These are phyloP conservation scores for Teratosphaeriaceae sp. DNA, from an alignment of 2,329 filamentous ascomycete species.

Conservation along the genomic window DNA sequence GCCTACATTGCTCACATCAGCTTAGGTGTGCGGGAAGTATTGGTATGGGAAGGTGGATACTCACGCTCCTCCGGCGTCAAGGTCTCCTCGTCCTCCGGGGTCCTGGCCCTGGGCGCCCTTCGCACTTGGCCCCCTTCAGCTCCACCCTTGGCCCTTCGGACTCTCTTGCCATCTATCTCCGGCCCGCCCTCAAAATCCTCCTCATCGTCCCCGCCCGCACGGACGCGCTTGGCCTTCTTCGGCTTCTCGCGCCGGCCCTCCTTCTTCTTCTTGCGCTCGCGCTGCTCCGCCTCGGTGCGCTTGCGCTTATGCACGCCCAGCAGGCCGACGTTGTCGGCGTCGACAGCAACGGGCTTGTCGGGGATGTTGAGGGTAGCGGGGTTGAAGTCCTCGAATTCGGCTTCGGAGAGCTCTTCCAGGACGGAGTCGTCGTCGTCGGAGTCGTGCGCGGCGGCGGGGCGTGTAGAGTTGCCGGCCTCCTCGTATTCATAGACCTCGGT, in stretches of 20 bases:
- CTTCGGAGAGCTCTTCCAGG: slow-evolving; percentile 58
- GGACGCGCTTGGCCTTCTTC: slow-evolving; percentile 48
- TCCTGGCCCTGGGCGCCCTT: slow-evolving; percentile 33
- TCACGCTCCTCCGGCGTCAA: slow-evolving; percentile 76
- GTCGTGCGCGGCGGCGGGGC: slow-evolving; percentile 19
- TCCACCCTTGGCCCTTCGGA: slow-evolving; percentile 42
- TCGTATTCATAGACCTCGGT: slow-evolving; percentile 34
- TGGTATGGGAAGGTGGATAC: no score
- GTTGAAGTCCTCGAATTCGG: slow-evolving; percentile 60
- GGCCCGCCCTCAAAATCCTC: slow-evolving; percentile 47
- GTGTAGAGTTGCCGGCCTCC: slow-evolving; percentile 19
- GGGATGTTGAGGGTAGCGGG: slow-evolving; percentile 54
- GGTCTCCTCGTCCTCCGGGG: slow-evolving; percentile 67
- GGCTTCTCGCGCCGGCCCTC: slow-evolving; percentile 49
- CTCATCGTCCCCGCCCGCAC: slow-evolving; percentile 40
- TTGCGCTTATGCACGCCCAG: slow-evolving; percentile 59
- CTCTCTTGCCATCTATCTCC: slow-evolving; percentile 48
- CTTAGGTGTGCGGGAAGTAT: not conserved
- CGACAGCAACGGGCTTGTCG: slow-evolving; percentile 53
- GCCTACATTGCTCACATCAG: slow-evolving; percentile 34
- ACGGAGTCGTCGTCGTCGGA: slow-evolving; percentile 50
- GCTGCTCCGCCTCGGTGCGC: slow-evolving; percentile 56
- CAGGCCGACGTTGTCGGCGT: slow-evolving; percentile 54
- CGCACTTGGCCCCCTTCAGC: slow-evolving; percentile 42
- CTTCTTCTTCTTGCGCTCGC: slow-evolving; percentile 60